Evolutionary conservation across 1,139 yeast species (phyloP).

Genomic region (Suhomyces anneliseae): DNA sequence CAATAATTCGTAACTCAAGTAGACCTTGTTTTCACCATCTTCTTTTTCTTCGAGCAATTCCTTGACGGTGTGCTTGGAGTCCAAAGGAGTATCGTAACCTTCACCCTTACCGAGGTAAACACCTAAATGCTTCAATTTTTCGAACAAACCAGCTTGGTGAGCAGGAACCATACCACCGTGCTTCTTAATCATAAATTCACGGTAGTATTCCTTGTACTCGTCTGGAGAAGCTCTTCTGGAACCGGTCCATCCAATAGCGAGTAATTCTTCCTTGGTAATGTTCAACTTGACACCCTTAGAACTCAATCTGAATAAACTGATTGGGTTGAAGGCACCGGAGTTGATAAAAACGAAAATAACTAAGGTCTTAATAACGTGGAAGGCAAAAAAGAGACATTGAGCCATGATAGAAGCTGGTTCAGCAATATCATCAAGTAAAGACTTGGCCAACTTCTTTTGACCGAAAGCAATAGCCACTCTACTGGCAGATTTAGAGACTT

Average conservation of each 20-base stretch:
- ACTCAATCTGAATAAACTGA: conserved; percentile 29
- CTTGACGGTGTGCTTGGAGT: conserved; percentile 24
- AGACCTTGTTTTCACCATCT: conserved; percentile 36
- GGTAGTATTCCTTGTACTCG: conserved; percentile 71
- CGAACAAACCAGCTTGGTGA: conserved; percentile 69
- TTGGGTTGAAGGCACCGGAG: conserved; percentile 79
- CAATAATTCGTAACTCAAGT: conserved; percentile 54
- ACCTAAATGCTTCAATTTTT: conserved; percentile 60
- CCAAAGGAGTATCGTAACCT: conserved; percentile 71
- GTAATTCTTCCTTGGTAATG: conserved; percentile 55
- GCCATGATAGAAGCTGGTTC: conserved; percentile 44
- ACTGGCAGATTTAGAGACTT: conserved; percentile 43
- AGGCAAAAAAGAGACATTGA: conserved; percentile 65
- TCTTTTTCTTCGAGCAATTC: conserved; percentile 22
- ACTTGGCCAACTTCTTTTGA: conserved; percentile 39
- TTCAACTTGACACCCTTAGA: conserved; percentile 30
- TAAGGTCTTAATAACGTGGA: conserved; percentile 65
- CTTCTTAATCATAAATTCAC: conserved; percentile 61
- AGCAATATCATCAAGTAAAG: conserved; percentile 49
- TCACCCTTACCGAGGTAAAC: conserved; percentile 68
- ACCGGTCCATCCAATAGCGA: conserved; percentile 89
- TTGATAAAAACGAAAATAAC: conserved; percentile 59
- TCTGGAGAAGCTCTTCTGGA: conserved; percentile 69
- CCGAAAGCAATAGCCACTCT: conserved; percentile 35
- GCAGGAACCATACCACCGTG: conserved; percentile 82